Base-by-base conservation (phyloP, 2,329 filamentous ascomycete species). In the Hymenoscyphus occultus region DNA sequence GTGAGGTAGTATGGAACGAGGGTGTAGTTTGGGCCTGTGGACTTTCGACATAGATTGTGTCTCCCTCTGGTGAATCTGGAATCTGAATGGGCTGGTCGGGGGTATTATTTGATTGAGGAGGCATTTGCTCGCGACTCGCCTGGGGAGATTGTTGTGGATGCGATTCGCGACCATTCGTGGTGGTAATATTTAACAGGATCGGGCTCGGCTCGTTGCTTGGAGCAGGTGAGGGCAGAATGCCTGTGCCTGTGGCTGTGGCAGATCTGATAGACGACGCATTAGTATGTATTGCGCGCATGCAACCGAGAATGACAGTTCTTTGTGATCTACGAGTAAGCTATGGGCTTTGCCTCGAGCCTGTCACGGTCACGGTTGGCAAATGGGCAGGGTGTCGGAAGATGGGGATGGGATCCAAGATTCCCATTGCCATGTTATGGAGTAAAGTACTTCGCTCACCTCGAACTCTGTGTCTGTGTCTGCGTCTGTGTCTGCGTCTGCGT, bases 151-250 rank as follows among this genome's bases (percentile, higher is more conserved):
- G 63, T 39, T 68, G 64, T 56, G 61, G 61, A 32, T 63, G 63
- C 45, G 56, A 59, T 63, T 39, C 64, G 78, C 65, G 45, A 51
- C 9, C 19, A 16, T 78, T 74, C 72, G 71, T 66, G 69, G 73
- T 10, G 35, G 35, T 35, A 35, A 64, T 71, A 75, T 66, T 77
- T 72, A 64, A 76, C 66, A 67, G 74, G 22, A 68, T 74, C 31
- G 83, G 83, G 71, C 83, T 86, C 16, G 80, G 78, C 67, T 88
- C 85, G 68, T 89, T 84, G 73, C 86, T 90, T 12, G 84, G 82
- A 13, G 86, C 82, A 39, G 88, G 86, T 14, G 88, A 89, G 6
- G 86, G 85, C 60, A 89, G 80, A 22, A 84, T 78, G 40, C 76
- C 70, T 65, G 74, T 68, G 22, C 65, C 67, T 16, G 60, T 78